Evolutionary conservation across 306 rosid genomes (phyloP), one percentile per base, ranked within the genome.

Genomic region (Benincasa hispida): DNA sequence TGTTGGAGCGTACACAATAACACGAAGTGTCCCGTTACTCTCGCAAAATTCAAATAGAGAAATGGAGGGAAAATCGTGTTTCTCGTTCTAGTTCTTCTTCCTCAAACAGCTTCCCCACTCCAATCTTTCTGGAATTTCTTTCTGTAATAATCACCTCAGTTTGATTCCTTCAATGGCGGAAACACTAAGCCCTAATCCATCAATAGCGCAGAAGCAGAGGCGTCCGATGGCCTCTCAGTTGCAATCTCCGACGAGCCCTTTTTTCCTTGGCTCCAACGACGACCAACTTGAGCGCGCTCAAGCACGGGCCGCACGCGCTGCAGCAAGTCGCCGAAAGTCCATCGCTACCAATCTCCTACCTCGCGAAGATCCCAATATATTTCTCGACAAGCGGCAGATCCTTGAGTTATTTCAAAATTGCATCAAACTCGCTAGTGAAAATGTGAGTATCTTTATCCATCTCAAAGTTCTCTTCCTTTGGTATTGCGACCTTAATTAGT

Each of bases 371-470:
- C 56, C 87, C 28, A 86, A 84, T 59, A 82, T 79, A 10, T 78
- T 84, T 79, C 97, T 94, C 56, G 91, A 85, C 81, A 90, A 88
- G 82, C 89, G 85, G 76, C 99, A 94, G 85, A 92, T 92, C 76
- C 78, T 94, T 62, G 99, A 89, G 80, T 85, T 94, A 81, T 91
- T 94, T 81, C 89, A 92, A n/a, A 92, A 94, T 79, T 94, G 99
- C 91, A 94, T 94, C 67, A 94, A 90, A 86, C 97, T 94, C 70
- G 99, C 93, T 19, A 94, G 99, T 76, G 99, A 94, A 89, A 94
- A 92, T 79, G 97, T 94, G 14, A 30, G 27, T 19, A 51, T 61
- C 14, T 50, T 25, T 32, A 2, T 53, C 41, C 5, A 28, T 63
- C 30, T 34, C 60, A 47, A 5, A 4, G 54, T 39, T 67, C 54